Evolutionary conservation across 805 yeast genomes (phyloP).

Genomic region (Lipomyces kockii): DNA sequence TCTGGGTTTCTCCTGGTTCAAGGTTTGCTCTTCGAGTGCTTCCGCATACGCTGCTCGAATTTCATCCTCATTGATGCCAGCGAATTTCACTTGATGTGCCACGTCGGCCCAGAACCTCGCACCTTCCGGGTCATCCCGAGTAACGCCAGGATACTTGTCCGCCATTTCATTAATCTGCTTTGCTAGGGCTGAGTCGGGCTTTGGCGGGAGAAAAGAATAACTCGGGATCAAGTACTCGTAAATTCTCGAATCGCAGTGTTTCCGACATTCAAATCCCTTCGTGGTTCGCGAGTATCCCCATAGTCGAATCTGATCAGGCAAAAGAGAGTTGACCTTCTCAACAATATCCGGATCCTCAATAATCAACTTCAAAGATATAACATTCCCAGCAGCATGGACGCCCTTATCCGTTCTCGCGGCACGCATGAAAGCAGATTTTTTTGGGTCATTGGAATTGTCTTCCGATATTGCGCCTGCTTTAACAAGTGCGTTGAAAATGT

Average conservation of each 20-base stretch:
- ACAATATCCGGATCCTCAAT: constrained; percentile 79
- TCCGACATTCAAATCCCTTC: constrained; percentile 90
- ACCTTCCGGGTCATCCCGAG: constrained; percentile 23
- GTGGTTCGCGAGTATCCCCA: constrained; percentile 94
- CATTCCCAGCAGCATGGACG: constrained; percentile 96
- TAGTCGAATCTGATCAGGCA: constrained; percentile 86
- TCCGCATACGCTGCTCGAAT: constrained; percentile 38
- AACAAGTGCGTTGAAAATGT: constrained; percentile 78
- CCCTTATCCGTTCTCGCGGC: constrained; percentile 87
- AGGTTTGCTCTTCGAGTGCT: constrained; percentile 7
- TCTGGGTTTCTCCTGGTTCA: constrained; percentile 45
- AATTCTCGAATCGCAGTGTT: constrained; percentile 92
- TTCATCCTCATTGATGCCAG: constrained; percentile 30
- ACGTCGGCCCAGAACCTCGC: constrained; percentile 26
- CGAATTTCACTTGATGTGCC: constrained; percentile 10
- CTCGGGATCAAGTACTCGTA: constrained; percentile 95
- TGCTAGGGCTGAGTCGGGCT: constrained; percentile 70
- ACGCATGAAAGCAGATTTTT: constrained; percentile 74
- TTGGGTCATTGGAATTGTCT: constrained; percentile 85
- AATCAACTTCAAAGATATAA: constrained; percentile 79
- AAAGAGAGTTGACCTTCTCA: constrained; percentile 67
- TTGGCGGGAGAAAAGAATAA: constrained; percentile 88
- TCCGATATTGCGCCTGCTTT: constrained; percentile 86
- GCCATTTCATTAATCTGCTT: constrained; percentile 10
- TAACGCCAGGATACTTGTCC: constrained; percentile 19